Evolutionary conservation across 2,329 filamentous ascomycete genomes (phyloP), one percentile per base, ranked within the genome.

Genomic region (Verticillium tricorpus): DNA sequence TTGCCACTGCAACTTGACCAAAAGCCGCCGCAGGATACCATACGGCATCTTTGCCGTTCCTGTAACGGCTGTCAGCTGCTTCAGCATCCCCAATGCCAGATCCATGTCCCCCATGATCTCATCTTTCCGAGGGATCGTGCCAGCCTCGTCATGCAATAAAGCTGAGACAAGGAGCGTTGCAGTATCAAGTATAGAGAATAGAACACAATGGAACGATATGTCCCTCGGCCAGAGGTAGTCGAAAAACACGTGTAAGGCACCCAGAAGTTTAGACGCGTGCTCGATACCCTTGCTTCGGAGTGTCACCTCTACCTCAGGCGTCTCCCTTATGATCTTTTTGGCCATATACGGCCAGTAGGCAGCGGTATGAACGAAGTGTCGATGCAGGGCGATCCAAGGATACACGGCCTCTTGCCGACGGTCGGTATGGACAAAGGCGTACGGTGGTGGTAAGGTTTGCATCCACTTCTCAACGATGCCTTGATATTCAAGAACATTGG

Each of bases 131-230:
- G 76, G 75, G 3, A 83, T 70, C 14, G 69, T 72, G 19, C 69
- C 65, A 34, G 78, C 72, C n/a, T 71, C 67, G 62, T 85, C 82
- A 62, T 84, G 81, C 5, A 83, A 74, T 7, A 85, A 71, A 2
- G 81, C 78, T 0, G 81, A 83, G 70, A 80, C 83, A 5, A 84
- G 68, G 19, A 82, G 72, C 0, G 82, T 79, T 0, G 80, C 76
- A 0, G 79, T 81, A 63, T 85, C 80, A 56, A 85, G 85, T 35
- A 83, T 77, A 54, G 74, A 73, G 61, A 83, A 84, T 0, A 81
- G 71, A 6, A 81, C 76, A 59, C 80, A 76, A 64, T 83, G 79
- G 52, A 81, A 82, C 39, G 80, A 82, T 6, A 77, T 74, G 55
- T 82, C 79, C 14, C 77, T 70, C 0, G 79, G 79, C 57, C 76